Base-by-base conservation (phyloP, 2,329 filamentous ascomycete genomes). In the Hypoxylon sp. region DNA sequence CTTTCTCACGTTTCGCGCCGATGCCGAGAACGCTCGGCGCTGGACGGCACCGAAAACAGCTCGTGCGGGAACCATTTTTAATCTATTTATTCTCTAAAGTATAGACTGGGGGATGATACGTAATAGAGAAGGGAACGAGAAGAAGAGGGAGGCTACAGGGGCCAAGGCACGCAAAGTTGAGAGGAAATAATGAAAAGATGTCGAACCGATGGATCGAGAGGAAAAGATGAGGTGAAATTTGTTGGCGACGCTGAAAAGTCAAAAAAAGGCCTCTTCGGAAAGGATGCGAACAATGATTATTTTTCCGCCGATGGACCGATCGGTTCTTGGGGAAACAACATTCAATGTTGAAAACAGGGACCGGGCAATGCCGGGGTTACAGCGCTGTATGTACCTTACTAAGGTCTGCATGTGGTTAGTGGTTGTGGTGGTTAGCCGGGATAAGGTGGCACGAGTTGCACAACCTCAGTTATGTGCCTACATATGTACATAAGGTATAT, bases 1-100 rank as follows among this genome's bases (percentile, higher is more conserved):
- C 3, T 29, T 50, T 42, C 88, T 82, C 83, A 94, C 92, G 84
- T 93, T 87, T 83, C 89, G 87, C 77, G 92, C 90, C 79, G 92
- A 91, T 80, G 88, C 91, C 79, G 92, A 93, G 85, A 94, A 94
- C 81, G 92, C 91, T 79, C 92, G 89, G 84, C 89, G 88, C 86
- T 93, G 92, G 82, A 91, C 68, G 67, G 74, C 76, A 62, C 75
- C 75, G 61, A 79, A 77, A 60, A 77, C 67, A 70, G 74, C 73
- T 73, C 77, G 73, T 72, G 75, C 75, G 54, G 72, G 71, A 71
- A 76, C 67, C 77, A 78, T 78, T 55, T 68, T 72, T 31, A 15
- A 56, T 27, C n/a, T 64, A 37, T 56, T 24, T 44, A 47, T 59
- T 60, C n/a, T 51, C 21, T 55, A 47, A 57, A 53, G 21, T 59